These are phyloP conservation scores for Schizosaccharomyces japonicus DNA, from an alignment of 805 yeast species.

Conservation along the genomic window DNA sequence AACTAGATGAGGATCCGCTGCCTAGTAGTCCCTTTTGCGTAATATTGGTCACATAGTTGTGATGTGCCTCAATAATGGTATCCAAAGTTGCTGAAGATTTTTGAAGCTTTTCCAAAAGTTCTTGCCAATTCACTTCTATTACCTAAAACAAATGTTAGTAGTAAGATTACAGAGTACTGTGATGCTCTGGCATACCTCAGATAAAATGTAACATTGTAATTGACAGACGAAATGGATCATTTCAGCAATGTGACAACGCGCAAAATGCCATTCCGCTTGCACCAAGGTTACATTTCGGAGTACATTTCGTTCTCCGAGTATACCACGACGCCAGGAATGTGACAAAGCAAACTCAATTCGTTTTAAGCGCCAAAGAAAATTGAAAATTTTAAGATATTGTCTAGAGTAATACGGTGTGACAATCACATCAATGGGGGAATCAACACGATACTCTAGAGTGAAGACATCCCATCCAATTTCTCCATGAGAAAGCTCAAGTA, in stretches of 20 bases:
- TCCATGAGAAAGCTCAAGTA: constrained; percentile 49
- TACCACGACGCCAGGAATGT: constrained; percentile 23
- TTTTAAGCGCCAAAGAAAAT: constrained; percentile 59
- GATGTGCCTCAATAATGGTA: constrained; percentile 16
- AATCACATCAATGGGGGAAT: constrained; percentile 32
- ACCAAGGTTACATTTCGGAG: constrained; percentile 7
- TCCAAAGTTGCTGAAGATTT: constrained; percentile 16
- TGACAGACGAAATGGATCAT: constrained; percentile 17
- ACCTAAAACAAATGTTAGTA: constrained; percentile 8
- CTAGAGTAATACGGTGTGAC: constrained; percentile 23
- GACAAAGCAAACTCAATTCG: constrained; percentile 33
- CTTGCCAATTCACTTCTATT: constrained; percentile 19
- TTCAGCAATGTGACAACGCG: constrained; percentile 9
- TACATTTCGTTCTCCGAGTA: constrained; percentile 12
- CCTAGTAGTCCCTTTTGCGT: constrained; percentile 16
- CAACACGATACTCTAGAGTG: constrained; percentile 47
- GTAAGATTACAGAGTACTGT: neutral
- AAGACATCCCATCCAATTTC: constrained; percentile 80
- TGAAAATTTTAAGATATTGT: constrained; percentile 54
- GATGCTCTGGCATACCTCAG: constrained; percentile 11
- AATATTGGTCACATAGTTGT: constrained; percentile 14
- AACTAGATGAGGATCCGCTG: constrained; percentile 10
- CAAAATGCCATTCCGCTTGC: constrained; percentile 11
- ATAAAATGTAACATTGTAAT: constrained; percentile 17
- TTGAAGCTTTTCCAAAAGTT: constrained; percentile 12